Evolutionary conservation across 2,329 filamentous ascomycete genomes (phyloP).

Genomic region (Plenodomus tracheiphilus): DNA sequence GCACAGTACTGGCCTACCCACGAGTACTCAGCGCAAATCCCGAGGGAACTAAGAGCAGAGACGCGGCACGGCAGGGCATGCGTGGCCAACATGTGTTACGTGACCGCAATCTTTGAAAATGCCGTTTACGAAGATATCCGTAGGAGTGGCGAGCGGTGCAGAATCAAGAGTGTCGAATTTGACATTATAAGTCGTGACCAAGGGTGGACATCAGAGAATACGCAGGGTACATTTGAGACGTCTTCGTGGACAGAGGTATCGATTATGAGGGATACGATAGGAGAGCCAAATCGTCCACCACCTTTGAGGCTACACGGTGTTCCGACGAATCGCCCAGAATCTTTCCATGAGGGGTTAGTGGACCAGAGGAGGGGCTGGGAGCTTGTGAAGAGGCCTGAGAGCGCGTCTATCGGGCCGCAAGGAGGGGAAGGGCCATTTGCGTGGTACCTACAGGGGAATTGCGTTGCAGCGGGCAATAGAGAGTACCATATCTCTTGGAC

Average conservation of each 20-base stretch:
- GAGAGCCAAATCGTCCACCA: constrained; percentile 3
- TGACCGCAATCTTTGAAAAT: constrained; percentile 13
- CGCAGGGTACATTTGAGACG: constrained; percentile 28
- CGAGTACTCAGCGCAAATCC: background rate
- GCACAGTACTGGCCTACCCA: constrained; percentile 31
- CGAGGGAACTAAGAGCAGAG: background rate
- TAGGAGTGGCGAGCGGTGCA: constrained; percentile 16
- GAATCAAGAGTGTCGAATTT: constrained; percentile 30
- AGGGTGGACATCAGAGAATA: constrained; percentile 37
- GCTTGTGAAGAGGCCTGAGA: constrained; percentile 22
- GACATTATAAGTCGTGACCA: constrained; percentile 31
- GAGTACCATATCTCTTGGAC: constrained; percentile 29
- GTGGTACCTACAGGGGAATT: constrained; percentile 41
- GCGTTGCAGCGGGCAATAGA: constrained; percentile 18
- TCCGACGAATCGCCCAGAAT: constrained; percentile 2
- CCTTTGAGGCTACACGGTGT: constrained; percentile 4
- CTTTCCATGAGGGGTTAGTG: constrained; percentile 9
- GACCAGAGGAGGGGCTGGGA: constrained; percentile 11
- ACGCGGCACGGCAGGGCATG: constrained; percentile 5
- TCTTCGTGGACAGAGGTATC: constrained; percentile 41
- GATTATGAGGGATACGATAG: constrained; percentile 25
- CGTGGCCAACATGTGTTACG: constrained; percentile 21
- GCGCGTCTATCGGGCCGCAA: constrained; percentile 23
- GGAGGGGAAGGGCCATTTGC: constrained; percentile 26
- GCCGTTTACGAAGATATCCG: constrained; percentile 5